Conservation (phyloP, 345 rosid species). For the Dimocarpus longan region DNA sequence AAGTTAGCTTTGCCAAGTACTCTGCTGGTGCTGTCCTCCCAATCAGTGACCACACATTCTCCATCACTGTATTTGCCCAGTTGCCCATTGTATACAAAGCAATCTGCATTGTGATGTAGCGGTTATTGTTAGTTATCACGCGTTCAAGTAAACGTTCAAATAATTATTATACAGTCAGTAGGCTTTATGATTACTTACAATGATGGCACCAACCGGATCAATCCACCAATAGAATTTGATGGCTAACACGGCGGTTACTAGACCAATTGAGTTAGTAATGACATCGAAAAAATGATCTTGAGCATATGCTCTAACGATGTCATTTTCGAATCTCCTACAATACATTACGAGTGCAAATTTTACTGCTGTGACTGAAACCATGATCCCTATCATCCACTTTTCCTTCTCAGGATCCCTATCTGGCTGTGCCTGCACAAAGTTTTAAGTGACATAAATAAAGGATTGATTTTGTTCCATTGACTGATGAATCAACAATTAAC, state of each 20-base stretch:
- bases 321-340: constrained; percentile 46
- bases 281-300: constrained; percentile 65
- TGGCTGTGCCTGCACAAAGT: constrained; percentile 42
- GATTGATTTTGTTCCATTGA: not conserved
- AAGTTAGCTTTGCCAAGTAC: constrained; percentile 49
- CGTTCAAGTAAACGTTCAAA: not conserved
- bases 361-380: constrained; percentile 48
- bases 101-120: constrained; percentile 35
- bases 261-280: constrained; percentile 52
- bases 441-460: not conserved
- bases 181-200: constrained; percentile 33
- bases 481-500: not conserved
- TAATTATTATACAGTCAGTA: no score
- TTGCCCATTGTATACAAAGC: constrained; percentile 51
- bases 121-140: not conserved
- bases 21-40: constrained; percentile 57
- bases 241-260: constrained; percentile 49
- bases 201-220: constrained; percentile 55
- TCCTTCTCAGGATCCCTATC: constrained; percentile 49
- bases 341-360: constrained; percentile 43
- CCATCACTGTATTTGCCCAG: constrained; percentile 53
- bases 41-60: constrained; percentile 49
- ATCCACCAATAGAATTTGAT: constrained; percentile 57
- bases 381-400: constrained; percentile 63
- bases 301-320: constrained; percentile 50